These are phyloP conservation scores for Eutypa lata DNA, from an alignment of 2,329 filamentous ascomycete genomes.

Conservation along the genomic window DNA sequence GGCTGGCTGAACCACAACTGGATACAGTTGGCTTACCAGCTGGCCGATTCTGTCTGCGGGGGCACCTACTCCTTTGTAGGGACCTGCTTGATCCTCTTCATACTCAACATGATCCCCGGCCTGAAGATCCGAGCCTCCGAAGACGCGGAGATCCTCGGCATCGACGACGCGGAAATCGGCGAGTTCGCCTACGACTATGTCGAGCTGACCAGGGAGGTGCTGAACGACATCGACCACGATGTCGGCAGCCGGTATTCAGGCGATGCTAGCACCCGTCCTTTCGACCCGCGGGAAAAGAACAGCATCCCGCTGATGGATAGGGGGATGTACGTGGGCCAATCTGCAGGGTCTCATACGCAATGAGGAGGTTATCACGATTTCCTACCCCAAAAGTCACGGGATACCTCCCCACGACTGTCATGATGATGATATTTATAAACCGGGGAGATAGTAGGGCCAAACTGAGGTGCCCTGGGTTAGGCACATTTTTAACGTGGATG, in stretches of 20 bases:
- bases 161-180: conserved; percentile 87
- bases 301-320: conserved; percentile 46
- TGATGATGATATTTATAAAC: too few relatives aligned
- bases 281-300: conserved; percentile 46
- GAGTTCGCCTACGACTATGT: conserved; percentile 97
- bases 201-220: conserved; percentile 58
- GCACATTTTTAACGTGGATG: too few relatives aligned
- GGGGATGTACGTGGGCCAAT: conserved; percentile 36
- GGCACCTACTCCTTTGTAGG: conserved; percentile 75
- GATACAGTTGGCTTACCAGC: conserved; percentile 78
- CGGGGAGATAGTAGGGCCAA: too few relatives aligned
- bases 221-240: conserved; percentile 45
- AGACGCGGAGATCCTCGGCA: conserved; percentile 78
- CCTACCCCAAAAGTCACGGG: too few relatives aligned
- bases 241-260: conserved; percentile 38
- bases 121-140: conserved; percentile 70
- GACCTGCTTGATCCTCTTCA: conserved; percentile 74
- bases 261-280: conserved; percentile 29
- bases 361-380: too few relatives aligned
- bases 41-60: conserved; percentile 76
- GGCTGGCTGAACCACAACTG: conserved; percentile 85
- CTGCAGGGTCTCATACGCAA: conserved; percentile 19
- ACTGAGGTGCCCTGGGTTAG: too few relatives aligned
- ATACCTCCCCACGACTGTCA: too few relatives aligned
- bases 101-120: conserved; percentile 76